Percentiles rank a stretch among this genome's conserved stretches.
Evolutionary conservation across 176 grass and related monocot genomes (phyloP).

Genomic region (Microstegium vimineum): DNA sequence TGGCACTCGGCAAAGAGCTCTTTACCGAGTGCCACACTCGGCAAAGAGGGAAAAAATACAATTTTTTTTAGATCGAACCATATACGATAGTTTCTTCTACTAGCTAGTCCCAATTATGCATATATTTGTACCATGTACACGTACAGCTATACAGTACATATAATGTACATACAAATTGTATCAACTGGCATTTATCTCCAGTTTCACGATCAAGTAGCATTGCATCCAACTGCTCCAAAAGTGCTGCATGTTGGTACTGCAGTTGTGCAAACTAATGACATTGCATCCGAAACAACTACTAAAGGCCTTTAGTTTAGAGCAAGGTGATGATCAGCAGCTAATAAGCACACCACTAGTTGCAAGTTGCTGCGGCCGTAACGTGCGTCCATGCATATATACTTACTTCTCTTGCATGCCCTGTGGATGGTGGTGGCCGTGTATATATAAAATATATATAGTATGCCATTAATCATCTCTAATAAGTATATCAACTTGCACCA

Average conservation of each 20-base stretch:
- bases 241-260: constrained; percentile 4
- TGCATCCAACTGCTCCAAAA: neutral
- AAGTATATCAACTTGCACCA: constrained; percentile 6
- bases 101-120: neutral
- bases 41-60: no score
- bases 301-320: neutral
- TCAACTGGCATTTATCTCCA: neutral
- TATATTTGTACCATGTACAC: neutral
- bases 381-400: constrained; percentile 11
- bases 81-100: neutral
- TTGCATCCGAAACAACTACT: neutral
- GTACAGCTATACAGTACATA: neutral
- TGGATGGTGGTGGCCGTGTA: neutral
- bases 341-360: neutral
- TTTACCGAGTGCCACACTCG: no score
- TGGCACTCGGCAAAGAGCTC: no score
- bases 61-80: neutral
- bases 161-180: neutral
- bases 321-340: neutral
- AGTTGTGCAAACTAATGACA: neutral
- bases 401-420: constrained; percentile 13
- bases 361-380: constrained; percentile 25
- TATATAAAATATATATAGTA: constrained; percentile 23
- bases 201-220: neutral
- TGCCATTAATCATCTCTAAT: neutral